Percentiles rank a stretch among this genome's conserved stretches.
phyloP scores from a whole-genome alignment of 2,329 filamentous ascomycete species.

The Ophiocordyceps australis region DNA sequence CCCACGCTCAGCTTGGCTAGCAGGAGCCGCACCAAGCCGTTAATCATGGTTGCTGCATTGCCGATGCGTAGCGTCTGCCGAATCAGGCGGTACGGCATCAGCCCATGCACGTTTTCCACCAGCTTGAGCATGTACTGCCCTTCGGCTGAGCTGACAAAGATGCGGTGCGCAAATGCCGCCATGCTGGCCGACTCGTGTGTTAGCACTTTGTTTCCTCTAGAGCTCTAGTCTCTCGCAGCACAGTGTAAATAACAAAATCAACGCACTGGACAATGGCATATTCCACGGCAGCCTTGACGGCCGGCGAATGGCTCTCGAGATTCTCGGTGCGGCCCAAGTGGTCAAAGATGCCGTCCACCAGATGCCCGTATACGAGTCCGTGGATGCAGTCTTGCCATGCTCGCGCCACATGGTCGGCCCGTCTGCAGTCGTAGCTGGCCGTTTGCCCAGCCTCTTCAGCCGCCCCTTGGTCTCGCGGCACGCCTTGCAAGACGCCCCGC shows the following conservation, averaged over 20 bases:
- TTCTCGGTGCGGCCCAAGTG: constrained; percentile 41
- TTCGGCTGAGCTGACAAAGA: constrained; percentile 55
- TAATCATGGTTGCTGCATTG: constrained; percentile 71
- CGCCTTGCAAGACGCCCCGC: constrained; percentile 45
- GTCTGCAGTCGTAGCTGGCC: constrained; percentile 35
- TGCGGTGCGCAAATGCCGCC: constrained; percentile 56
- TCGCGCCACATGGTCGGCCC: constrained; percentile 38
- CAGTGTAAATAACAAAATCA: no score
- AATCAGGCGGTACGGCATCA: constrained; percentile 55
- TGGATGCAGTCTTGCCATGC: constrained; percentile 53
- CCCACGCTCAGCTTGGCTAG: constrained; percentile 63
- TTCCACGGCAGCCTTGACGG: constrained; percentile 46
- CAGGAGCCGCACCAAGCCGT: constrained; percentile 51
- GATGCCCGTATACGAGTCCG: constrained; percentile 46
- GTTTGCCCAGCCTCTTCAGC: constrained; percentile 6
- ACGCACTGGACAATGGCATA: constrained; percentile 54
- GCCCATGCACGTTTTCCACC: constrained; percentile 48
- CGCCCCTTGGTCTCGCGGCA: constrained; percentile 4
- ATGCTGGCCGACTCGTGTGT: no score
- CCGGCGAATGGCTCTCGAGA: constrained; percentile 42
- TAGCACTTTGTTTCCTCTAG: no score
- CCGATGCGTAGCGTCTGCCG: constrained; percentile 58
- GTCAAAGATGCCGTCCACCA: constrained; percentile 47
- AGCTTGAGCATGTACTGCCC: constrained; percentile 58
- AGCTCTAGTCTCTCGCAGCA: no score